These are phyloP conservation scores for Chaetomium strumarium DNA, from an alignment of 2,329 filamentous ascomycete genomes.

Conservation along the genomic window DNA sequence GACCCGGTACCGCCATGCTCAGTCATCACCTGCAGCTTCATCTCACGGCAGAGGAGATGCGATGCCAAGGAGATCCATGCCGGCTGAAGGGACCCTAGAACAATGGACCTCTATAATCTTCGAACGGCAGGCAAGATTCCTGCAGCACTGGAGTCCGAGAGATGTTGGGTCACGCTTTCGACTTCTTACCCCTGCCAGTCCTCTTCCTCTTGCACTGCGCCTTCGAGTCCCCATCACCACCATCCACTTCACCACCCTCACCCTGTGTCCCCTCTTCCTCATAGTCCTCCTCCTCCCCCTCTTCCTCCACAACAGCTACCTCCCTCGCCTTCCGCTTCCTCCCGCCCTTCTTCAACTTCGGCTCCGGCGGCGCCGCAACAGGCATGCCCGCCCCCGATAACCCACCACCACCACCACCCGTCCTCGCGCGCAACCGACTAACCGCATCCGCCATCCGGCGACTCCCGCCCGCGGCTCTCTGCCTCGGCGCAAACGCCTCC, in stretches of 20 bases:
- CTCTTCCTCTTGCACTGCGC: slow-evolving; percentile 11
- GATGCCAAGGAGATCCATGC: no score
- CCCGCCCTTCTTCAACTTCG: slow-evolving; percentile 21
- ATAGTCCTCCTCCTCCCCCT: slow-evolving; percentile 4
- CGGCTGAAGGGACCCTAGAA: no score
- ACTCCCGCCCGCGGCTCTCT: slow-evolving; percentile 23
- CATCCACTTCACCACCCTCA: slow-evolving; percentile 8
- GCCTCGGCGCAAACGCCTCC: slow-evolving; percentile 27
- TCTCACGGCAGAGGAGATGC: no score
- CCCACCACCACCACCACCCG: slow-evolving; percentile 7
- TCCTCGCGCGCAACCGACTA: slow-evolving; percentile 26
- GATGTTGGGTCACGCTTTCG: slow-evolving; percentile 18
- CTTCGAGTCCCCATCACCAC: slow-evolving; percentile 8
- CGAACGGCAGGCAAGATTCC: background rate
- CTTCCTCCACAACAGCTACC: slow-evolving; percentile 10
- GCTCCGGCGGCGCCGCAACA: slow-evolving; percentile 15
- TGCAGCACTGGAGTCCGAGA: background rate
- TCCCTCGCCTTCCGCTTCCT: slow-evolving; percentile 32
- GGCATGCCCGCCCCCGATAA: slow-evolving; percentile 15
- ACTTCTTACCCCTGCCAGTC: slow-evolving; percentile 24
- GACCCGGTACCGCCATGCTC: no score
- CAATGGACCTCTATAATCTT: no score
- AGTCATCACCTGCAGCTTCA: no score
- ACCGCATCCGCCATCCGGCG: slow-evolving; percentile 32
- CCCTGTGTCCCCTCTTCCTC: slow-evolving; percentile 8